Percentiles rank a stretch among this genome's conserved stretches.
These are phyloP conservation scores for Diaporthe batatas DNA, from an alignment of 2,329 filamentous ascomycete species.

Conservation along the genomic window DNA sequence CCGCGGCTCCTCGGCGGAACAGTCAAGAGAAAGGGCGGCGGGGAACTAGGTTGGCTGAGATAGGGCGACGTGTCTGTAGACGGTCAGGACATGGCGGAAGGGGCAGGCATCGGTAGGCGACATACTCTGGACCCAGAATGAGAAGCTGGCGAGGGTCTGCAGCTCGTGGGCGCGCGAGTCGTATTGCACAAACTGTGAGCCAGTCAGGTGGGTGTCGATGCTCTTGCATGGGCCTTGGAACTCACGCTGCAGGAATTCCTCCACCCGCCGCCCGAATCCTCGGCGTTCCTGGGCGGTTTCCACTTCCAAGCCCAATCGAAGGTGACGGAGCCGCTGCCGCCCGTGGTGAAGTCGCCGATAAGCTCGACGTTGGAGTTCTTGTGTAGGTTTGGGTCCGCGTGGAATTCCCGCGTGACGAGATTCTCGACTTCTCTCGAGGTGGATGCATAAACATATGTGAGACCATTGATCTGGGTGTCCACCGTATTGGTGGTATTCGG, in stretches of 20 bases:
- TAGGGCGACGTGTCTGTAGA: constrained; percentile 58
- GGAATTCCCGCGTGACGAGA: constrained; percentile 93
- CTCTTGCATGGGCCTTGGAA: constrained; percentile 36
- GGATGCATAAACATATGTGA: constrained; percentile 93
- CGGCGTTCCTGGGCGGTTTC: constrained; percentile 85
- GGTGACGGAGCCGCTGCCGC: constrained; percentile 83
- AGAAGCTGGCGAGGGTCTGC: constrained; percentile 90
- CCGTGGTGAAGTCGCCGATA: constrained; percentile 91
- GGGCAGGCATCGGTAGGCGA: constrained; percentile 43
- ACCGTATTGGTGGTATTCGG: constrained; percentile 63
- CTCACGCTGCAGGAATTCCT: constrained; percentile 91
- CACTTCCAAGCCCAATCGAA: constrained; percentile 99
- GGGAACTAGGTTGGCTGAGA: constrained; percentile 72
- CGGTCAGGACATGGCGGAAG: constrained; percentile 36
- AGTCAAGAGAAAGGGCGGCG: constrained; percentile 78
- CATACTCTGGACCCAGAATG: constrained; percentile 92
- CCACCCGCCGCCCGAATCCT: constrained; percentile 93
- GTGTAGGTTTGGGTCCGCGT: constrained; percentile 96
- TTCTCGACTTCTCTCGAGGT: constrained; percentile 91
- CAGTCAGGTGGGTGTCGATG: constrained; percentile 46
- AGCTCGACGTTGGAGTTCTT: constrained; percentile 97
- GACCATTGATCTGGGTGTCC: constrained; percentile 86
- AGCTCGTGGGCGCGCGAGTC: constrained; percentile 92
- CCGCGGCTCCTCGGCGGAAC: constrained; percentile 83
- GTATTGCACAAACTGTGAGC: constrained; percentile 88